Conservation (phyloP, 2,329 filamentous ascomycete genomes). For the Leptographium wingfieldii region DNA sequence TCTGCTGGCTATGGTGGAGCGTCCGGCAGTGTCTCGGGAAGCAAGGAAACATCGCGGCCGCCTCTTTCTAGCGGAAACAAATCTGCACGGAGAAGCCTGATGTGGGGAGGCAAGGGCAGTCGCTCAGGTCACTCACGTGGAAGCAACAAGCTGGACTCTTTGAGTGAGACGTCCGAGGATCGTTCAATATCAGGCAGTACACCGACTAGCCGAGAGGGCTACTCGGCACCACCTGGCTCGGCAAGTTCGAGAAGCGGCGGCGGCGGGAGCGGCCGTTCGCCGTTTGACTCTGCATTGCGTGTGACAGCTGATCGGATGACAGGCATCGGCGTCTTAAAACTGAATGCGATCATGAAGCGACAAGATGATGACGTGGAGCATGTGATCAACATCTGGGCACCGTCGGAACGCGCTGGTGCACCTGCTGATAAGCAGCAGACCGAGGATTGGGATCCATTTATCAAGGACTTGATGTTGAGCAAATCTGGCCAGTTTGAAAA, state of each 20-base stretch:
- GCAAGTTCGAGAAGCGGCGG: constrained; percentile 32
- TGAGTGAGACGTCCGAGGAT: constrained; percentile 40
- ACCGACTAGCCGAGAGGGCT: constrained; percentile 32
- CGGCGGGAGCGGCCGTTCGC: neutral
- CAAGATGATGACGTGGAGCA: constrained; percentile 62
- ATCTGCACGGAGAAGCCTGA: constrained; percentile 48
- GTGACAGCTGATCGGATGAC: constrained; percentile 54
- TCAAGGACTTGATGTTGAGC: constrained; percentile 62
- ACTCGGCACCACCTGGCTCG: constrained; percentile 39
- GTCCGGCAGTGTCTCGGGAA: neutral
- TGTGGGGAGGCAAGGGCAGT: constrained; percentile 53
- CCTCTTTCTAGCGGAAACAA: constrained; percentile 37
- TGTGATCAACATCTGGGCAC: constrained; percentile 65
- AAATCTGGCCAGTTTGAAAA: constrained; percentile 62
- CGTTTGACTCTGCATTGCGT: constrained; percentile 8
- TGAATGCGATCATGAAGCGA: constrained; percentile 63
- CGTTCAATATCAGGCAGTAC: constrained; percentile 20
- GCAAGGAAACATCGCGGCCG: constrained; percentile 30
- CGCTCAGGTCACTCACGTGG: constrained; percentile 42
- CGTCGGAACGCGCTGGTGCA: constrained; percentile 34
- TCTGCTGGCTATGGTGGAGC: constrained; percentile 20
- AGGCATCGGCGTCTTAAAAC: constrained; percentile 63
- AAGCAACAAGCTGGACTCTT: constrained; percentile 34
- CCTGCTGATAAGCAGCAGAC: constrained; percentile 40
- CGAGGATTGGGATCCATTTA: constrained; percentile 60